Conservation (phyloP, 768 basidiomycete genomes). For the Pleurotus tuoliensis region DNA sequence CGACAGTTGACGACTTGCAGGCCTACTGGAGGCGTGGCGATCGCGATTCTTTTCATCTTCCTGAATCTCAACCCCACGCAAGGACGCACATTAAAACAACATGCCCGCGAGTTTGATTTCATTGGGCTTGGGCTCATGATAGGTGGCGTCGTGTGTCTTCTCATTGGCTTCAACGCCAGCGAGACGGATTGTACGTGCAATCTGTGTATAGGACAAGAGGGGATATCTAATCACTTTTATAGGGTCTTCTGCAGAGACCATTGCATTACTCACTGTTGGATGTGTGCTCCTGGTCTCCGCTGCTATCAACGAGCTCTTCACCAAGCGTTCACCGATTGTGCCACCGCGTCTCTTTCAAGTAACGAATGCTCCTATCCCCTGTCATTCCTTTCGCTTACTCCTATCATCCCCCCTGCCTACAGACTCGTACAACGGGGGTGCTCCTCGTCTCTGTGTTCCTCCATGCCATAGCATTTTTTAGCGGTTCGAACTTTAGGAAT, state of each 20-base stretch:
- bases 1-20: conserved; percentile 26
- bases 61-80: conserved; percentile 77
- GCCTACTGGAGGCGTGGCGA: conserved; percentile 70
- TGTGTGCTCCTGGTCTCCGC: conserved; percentile 45
- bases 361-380: neutral
- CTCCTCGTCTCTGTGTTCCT: conserved; percentile 56
- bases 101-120: conserved; percentile 70
- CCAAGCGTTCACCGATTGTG: conserved; percentile 64
- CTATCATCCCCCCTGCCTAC: neutral
- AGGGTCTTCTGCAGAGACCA: conserved; percentile 62
- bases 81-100: conserved; percentile 50
- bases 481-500: conserved; percentile 25
- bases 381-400: no score
- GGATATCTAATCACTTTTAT: neutral
- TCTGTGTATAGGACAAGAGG: neutral
- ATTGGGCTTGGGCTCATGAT: conserved; percentile 62
- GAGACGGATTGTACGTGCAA: conserved; percentile 55
- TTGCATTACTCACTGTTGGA: conserved; percentile 61
- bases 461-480: conserved; percentile 64
- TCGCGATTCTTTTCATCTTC: conserved; percentile 61
- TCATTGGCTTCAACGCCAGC: conserved; percentile 72
- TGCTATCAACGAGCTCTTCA: conserved; percentile 56
- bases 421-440: conserved; percentile 73
- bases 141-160: conserved; percentile 58
- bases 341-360: conserved; percentile 76